phyloP scores from a whole-genome alignment of 805 yeast genomes.

The Schwanniomyces sp. region DNA sequence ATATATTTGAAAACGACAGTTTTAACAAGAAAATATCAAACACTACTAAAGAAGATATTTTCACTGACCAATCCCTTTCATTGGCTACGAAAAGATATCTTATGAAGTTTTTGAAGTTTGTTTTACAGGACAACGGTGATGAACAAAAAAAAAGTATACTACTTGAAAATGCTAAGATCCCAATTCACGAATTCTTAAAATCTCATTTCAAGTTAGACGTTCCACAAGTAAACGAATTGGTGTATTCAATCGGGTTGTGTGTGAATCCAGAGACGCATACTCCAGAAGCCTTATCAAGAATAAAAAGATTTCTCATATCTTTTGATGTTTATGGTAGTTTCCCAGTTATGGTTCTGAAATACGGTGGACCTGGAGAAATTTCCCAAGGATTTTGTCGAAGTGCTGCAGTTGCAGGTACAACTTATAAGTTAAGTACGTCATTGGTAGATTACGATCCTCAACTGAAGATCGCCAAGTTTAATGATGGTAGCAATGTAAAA shows the following conservation, averaged over 20 bases:
- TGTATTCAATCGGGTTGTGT: slow-evolving; percentile 83
- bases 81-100: slow-evolving; percentile 75
- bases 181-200: slow-evolving; percentile 60
- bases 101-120: slow-evolving; percentile 92
- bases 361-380: slow-evolving; percentile 94
- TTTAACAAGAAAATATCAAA: slow-evolving; percentile 79
- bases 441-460: slow-evolving; percentile 64
- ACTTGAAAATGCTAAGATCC: slow-evolving; percentile 51
- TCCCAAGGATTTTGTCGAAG: slow-evolving; percentile 96
- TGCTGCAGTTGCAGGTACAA: slow-evolving; percentile 97
- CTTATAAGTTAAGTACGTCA: slow-evolving; percentile 77
- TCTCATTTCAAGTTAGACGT: slow-evolving; percentile 67
- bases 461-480: slow-evolving; percentile 64
- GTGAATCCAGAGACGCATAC: slow-evolving; percentile 60
- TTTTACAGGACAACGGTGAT: slow-evolving; percentile 57
- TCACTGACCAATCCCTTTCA: slow-evolving; percentile 80
- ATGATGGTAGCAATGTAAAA: slow-evolving; percentile 72
- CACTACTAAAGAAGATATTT: slow-evolving; percentile 84
- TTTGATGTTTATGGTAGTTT: slow-evolving; percentile 92
- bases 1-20: slow-evolving; percentile 89
- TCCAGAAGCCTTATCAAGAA: slow-evolving; percentile 73
- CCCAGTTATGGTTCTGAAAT: slow-evolving; percentile 89
- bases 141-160: slow-evolving; percentile 59
- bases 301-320: slow-evolving; percentile 78
- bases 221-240: slow-evolving; percentile 79